phyloP scores from a whole-genome alignment of 2,329 filamentous ascomycete genomes.

The Colletotrichum lini region DNA sequence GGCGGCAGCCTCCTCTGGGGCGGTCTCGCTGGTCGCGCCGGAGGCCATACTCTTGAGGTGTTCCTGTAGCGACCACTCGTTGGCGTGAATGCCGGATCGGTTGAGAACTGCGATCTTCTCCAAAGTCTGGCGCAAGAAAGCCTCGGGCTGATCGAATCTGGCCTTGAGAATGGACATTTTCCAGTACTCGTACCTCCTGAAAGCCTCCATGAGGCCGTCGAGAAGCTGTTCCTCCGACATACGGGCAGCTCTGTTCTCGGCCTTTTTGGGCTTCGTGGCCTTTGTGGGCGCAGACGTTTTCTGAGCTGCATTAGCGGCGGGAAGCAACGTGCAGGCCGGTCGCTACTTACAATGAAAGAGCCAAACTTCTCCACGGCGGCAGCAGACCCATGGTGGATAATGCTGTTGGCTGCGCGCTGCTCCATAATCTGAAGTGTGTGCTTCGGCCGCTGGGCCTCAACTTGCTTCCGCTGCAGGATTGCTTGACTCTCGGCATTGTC shows the following conservation, averaged over 20 bases:
- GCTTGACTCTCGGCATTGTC: conserved; percentile 57
- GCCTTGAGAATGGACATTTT: conserved; percentile 44
- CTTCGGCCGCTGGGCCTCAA: conserved; percentile 65
- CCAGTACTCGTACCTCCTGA: conserved; percentile 92
- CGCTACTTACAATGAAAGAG: conserved; percentile 70
- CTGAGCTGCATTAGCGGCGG: conserved; percentile 52
- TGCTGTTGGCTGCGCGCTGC: conserved; percentile 63
- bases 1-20: conserved; percentile 67
- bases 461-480: conserved; percentile 53
- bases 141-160: conserved; percentile 86
- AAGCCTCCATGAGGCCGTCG: conserved; percentile 87
- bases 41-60: conserved; percentile 56
- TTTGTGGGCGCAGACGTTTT: conserved; percentile 63
- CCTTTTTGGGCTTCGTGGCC: conserved; percentile 70
- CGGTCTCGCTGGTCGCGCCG: conserved; percentile 48
- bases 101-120: conserved; percentile 87
- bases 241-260: conserved; percentile 88
- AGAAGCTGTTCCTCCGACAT: conserved; percentile 90
- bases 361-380: conserved; percentile 62
- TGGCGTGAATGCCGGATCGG: conserved; percentile 86
- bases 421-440: conserved; percentile 66
- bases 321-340: conserved; percentile 8
- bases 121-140: conserved; percentile 89
- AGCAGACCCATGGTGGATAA: conserved; percentile 73
- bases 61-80: conserved; percentile 85